These are phyloP conservation scores for Quercus tomentella DNA, from an alignment of 331 rosid species.

Conservation along the genomic window DNA sequence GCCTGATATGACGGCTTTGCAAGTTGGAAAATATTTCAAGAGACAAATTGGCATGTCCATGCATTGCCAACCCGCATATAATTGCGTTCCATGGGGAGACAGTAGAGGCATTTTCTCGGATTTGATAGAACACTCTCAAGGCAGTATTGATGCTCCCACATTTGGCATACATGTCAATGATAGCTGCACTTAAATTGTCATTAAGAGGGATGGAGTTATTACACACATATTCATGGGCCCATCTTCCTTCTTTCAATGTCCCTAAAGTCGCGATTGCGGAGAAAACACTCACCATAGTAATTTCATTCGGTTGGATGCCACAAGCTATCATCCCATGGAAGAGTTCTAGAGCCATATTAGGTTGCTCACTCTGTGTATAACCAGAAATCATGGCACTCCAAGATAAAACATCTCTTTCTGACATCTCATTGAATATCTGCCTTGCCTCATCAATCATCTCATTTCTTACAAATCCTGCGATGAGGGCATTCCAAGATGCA, in stretches of 20 bases:
- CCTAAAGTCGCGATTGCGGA: slow-evolving; percentile 84
- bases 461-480: slow-evolving; percentile 67
- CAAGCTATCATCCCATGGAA: slow-evolving; percentile 62
- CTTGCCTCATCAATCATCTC: slow-evolving; percentile 59
- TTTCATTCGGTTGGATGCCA: slow-evolving; percentile 69
- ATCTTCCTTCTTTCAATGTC: slow-evolving; percentile 58
- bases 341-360: slow-evolving; percentile 69
- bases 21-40: slow-evolving; percentile 63
- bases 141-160: slow-evolving; percentile 77
- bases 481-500: slow-evolving; percentile 75
- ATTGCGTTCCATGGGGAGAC: slow-evolving; percentile 94
- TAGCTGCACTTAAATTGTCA: slow-evolving; percentile 75
- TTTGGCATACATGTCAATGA: slow-evolving; percentile 89
- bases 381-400: slow-evolving; percentile 91
- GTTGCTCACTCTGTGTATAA: slow-evolving; percentile 64
- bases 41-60: slow-evolving; percentile 70
- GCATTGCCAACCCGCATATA: slow-evolving; percentile 79
- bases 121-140: slow-evolving; percentile 57
- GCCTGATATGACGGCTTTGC: slow-evolving; percentile 51
- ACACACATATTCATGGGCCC: slow-evolving; percentile 62
- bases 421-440: slow-evolving; percentile 58
- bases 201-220: slow-evolving; percentile 56
- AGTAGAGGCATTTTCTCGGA: slow-evolving; percentile 37
- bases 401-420: slow-evolving; percentile 75
- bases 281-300: slow-evolving; percentile 85